Conservation (phyloP, 1,284 basidiomycete species). For the Hortiboletus rubellus region DNA sequence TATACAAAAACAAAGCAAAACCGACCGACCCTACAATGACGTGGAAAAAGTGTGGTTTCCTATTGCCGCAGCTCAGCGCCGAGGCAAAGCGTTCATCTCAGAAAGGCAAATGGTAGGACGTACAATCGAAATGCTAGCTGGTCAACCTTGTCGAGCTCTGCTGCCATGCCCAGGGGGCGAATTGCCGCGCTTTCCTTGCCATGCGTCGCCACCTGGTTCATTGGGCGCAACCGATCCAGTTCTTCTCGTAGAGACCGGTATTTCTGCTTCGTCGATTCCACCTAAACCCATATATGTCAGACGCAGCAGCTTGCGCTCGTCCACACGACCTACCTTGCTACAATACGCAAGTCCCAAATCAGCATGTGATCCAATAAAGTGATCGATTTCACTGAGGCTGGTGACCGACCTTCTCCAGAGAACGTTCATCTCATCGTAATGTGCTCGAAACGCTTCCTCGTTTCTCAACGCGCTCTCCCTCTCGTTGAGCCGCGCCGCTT, state of each 20-base stretch:
- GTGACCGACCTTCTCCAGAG: slow-evolving; percentile 11
- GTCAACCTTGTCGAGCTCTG: not conserved
- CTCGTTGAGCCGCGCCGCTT: not conserved
- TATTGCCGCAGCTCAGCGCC: not conserved
- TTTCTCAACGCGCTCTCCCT: not conserved
- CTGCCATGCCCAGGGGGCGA: not conserved
- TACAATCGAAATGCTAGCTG: not conserved
- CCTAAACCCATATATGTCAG: not conserved
- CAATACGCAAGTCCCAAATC: not conserved
- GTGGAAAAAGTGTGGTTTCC: not conserved
- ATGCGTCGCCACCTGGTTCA: no score
- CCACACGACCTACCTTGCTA: slow-evolving; percentile 1
- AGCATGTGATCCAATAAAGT: not conserved
- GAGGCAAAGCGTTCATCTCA: no score
- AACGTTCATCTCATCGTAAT: not conserved
- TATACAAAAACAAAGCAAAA: not conserved
- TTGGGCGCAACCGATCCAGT: not conserved
- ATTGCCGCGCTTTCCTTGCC: not conserved
- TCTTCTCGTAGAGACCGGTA: slow-evolving; percentile 1
- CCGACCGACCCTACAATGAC: not conserved
- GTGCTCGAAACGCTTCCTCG: not conserved
- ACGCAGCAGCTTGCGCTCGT: not conserved
- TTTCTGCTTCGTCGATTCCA: not conserved
- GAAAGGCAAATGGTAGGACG: not conserved
- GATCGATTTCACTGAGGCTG: not conserved